A percentile compares a stretch with the other conserved stretches of the same genome.
Evolutionary conservation across 164 flowering plant genomes (phyloP).

Genomic region (Vitis amurensis): DNA sequence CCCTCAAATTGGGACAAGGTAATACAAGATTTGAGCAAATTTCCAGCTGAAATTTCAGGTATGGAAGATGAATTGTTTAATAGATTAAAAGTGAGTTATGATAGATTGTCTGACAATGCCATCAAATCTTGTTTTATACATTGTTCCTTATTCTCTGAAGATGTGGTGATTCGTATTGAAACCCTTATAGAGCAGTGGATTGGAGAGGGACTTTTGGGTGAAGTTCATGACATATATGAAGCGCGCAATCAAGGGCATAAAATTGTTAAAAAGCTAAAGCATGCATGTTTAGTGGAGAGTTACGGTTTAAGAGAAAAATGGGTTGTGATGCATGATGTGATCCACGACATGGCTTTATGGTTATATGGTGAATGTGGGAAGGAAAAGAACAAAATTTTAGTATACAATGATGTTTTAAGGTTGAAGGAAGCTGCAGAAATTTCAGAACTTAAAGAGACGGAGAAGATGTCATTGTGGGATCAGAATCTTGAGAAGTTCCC

Average conservation of each 20-base stretch:
- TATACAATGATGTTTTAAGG: not conserved
- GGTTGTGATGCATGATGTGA: conserved; percentile 17
- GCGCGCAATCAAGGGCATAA: conserved; percentile 5
- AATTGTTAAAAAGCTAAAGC: not conserved
- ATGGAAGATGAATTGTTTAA: not conserved
- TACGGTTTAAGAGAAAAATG: not conserved
- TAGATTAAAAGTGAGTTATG: conserved; percentile 12
- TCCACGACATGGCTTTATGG: conserved; percentile 16
- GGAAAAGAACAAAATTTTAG: not conserved
- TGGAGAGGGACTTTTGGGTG: conserved; percentile 15
- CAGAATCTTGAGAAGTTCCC: not conserved
- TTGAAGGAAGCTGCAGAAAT: not conserved
- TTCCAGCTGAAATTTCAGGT: conserved; percentile 8
- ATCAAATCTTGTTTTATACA: conserved; percentile 9
- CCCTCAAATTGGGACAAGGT: conserved; percentile 14
- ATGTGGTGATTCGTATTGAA: not conserved
- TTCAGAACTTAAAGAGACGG: not conserved
- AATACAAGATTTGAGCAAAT: not conserved
- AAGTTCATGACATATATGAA: not conserved
- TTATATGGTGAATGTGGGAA: not conserved
- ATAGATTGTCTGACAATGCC: not conserved
- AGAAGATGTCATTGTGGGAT: not conserved
- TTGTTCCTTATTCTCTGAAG: conserved; percentile 15
- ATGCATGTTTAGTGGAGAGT: conserved; percentile 5
- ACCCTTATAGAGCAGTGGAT: conserved; percentile 13